Evolutionary conservation across 371 early-diverging fungal genomes (phyloP).

Genomic region (Basidiobolus meristosporus): DNA sequence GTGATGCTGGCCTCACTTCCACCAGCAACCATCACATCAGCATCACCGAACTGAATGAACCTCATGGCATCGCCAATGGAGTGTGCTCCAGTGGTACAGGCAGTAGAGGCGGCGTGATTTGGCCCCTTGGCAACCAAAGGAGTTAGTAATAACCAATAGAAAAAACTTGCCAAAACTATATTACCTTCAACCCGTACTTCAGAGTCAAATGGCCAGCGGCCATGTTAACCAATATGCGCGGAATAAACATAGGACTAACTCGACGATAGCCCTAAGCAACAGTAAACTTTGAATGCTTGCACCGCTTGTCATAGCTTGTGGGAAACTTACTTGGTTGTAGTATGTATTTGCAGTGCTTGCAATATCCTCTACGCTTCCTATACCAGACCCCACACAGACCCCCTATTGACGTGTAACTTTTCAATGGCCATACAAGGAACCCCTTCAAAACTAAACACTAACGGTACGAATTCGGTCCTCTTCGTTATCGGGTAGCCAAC

Average conservation of each 20-base stretch:
- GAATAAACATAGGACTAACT: constrained; percentile 82
- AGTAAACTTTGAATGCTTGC: not conserved
- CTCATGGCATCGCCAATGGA: constrained; percentile 84
- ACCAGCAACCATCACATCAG: constrained; percentile 93
- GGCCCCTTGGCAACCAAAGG: constrained; percentile 52
- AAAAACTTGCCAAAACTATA: not conserved
- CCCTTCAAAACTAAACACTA: constrained; percentile 6
- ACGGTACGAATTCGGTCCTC: constrained; percentile 19
- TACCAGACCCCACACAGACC: constrained; percentile 80
- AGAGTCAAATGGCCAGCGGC: constrained; percentile 86
- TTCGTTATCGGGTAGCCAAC: constrained; percentile 39
- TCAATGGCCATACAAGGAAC: too few species aligned
- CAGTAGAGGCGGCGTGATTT: constrained; percentile 79
- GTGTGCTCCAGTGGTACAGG: constrained; percentile 92
- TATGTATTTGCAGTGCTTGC: constrained; percentile 29
- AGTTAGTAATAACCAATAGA: not conserved
- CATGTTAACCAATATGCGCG: constrained; percentile 79
- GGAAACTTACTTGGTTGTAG: constrained; percentile 19
- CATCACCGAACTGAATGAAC: constrained; percentile 80
- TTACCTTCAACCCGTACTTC: constrained; percentile 59
- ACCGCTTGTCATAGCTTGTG: not conserved
- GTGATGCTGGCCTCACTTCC: constrained; percentile 74
- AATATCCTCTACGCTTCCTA: constrained; percentile 80
- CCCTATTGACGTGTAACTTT: too few species aligned
- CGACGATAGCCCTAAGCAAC: constrained; percentile 38